Conservation (phyloP, 768 basidiomycete species). For the Lentinula detonsa region DNA sequence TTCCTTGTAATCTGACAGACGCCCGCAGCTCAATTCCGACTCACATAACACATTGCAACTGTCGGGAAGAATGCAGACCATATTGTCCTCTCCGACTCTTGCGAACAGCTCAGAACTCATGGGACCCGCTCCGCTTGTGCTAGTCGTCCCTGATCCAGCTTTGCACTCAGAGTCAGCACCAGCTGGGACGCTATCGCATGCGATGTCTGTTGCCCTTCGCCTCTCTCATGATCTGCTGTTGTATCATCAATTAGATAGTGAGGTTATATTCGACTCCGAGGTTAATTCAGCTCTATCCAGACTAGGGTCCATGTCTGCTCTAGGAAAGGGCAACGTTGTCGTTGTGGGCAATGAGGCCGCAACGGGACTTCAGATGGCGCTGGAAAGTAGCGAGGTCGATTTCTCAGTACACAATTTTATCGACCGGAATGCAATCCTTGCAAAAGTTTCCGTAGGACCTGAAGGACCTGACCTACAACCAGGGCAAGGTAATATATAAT, state of each 20-base stretch:
- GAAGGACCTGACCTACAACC: constrained; percentile 8
- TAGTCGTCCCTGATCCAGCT: constrained; percentile 44
- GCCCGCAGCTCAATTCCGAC: background rate
- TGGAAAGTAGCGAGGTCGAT: background rate
- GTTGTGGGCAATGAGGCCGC: constrained; percentile 43
- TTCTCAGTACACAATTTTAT: background rate
- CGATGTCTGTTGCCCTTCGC: constrained; percentile 50
- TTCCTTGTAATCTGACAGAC: background rate
- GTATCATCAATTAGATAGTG: constrained; percentile 66
- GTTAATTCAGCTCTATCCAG: constrained; percentile 13
- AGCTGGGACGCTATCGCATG: background rate
- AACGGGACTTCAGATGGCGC: background rate
- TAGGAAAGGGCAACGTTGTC: constrained; percentile 45
- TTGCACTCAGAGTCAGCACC: constrained; percentile 17
- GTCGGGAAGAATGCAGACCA: constrained; percentile 58
- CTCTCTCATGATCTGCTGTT: constrained; percentile 61
- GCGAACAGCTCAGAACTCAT: constrained; percentile 17
- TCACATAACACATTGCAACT: constrained; percentile 13
- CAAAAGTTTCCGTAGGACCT: constrained; percentile 18
- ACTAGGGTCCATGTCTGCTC: constrained; percentile 17
- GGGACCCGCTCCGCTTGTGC: constrained; percentile 32
- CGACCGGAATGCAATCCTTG: constrained; percentile 15
- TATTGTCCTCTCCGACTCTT: constrained; percentile 36
- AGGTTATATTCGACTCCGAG: constrained; percentile 44
- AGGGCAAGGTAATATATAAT: constrained; percentile 5